These are phyloP conservation scores for Glomus cerebriforme DNA, from an alignment of 192 early-diverging fungal genomes.

Conservation along the genomic window DNA sequence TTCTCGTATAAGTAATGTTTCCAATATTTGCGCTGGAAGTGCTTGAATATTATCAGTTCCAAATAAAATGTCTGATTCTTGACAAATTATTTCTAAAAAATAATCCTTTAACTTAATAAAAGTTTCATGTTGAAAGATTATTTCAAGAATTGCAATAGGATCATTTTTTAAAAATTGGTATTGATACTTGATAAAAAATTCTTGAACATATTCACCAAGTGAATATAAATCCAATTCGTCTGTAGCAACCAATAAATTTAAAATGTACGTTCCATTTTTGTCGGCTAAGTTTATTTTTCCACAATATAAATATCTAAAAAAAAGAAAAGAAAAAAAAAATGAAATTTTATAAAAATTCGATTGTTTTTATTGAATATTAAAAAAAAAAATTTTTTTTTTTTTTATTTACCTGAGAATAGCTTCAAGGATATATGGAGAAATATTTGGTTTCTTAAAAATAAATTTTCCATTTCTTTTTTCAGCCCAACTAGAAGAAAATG, in stretches of 20 bases:
- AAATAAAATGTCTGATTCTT: neutral
- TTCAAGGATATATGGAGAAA: neutral
- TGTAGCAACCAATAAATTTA: neutral
- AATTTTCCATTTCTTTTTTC: neutral
- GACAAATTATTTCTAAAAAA: neutral
- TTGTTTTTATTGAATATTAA: too few species aligned
- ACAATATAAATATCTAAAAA: neutral
- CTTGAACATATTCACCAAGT: neutral
- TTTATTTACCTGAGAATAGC: neutral
- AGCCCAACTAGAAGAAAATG: neutral
- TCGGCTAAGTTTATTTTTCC: neutral
- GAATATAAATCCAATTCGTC: neutral
- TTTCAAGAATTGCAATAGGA: neutral
- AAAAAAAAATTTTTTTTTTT: too few species aligned
- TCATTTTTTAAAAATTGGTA: neutral
- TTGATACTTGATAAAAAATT: neutral
- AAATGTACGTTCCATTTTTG: neutral
- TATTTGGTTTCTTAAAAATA: constrained; percentile 5
- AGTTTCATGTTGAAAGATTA: neutral
- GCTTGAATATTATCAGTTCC: neutral
- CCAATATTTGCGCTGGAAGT: neutral
- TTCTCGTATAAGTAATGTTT: neutral
- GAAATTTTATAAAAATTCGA: too few species aligned
- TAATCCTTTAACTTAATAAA: neutral
- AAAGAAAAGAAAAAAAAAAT: too few species aligned